These are phyloP conservation scores for Phytophthora ohioensis DNA, from an alignment of 352 stramenopile genomes.

Conservation along the genomic window DNA sequence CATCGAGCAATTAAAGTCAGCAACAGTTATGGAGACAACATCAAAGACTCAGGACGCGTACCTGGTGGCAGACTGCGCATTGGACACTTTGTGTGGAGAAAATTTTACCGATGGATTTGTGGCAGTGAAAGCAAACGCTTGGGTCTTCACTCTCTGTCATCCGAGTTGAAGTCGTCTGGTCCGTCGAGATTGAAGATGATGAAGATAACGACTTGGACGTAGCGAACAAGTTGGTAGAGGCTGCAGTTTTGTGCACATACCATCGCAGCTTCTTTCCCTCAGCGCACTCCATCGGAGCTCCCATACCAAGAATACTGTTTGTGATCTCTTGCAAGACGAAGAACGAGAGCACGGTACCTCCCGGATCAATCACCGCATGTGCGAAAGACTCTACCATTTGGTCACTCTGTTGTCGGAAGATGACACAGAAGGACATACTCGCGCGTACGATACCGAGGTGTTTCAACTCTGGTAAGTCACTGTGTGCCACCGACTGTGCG, in stretches of 20 bases:
- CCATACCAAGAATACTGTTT: constrained; percentile 35
- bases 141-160: constrained; percentile 12
- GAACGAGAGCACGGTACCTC: constrained; percentile 47
- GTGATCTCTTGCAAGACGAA: constrained; percentile 47
- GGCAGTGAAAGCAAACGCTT: constrained; percentile 15
- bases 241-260: constrained; percentile 43
- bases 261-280: constrained; percentile 68
- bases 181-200: constrained; percentile 11
- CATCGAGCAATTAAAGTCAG: constrained; percentile 3
- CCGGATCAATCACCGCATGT: constrained; percentile 48
- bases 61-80: constrained; percentile 37
- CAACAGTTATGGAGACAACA: background rate
- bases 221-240: constrained; percentile 18
- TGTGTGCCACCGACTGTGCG: constrained; percentile 59
- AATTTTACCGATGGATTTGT: constrained; percentile 30
- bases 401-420: constrained; percentile 53
- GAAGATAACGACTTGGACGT: constrained; percentile 37
- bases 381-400: constrained; percentile 54
- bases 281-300: constrained; percentile 46
- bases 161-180: constrained; percentile 7
- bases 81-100: constrained; percentile 26
- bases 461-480: constrained; percentile 47
- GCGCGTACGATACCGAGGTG: constrained; percentile 49
- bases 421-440: constrained; percentile 48
- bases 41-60: background rate